Conservation (phyloP, 805 yeast genomes). For the Clavispora fructus region DNA sequence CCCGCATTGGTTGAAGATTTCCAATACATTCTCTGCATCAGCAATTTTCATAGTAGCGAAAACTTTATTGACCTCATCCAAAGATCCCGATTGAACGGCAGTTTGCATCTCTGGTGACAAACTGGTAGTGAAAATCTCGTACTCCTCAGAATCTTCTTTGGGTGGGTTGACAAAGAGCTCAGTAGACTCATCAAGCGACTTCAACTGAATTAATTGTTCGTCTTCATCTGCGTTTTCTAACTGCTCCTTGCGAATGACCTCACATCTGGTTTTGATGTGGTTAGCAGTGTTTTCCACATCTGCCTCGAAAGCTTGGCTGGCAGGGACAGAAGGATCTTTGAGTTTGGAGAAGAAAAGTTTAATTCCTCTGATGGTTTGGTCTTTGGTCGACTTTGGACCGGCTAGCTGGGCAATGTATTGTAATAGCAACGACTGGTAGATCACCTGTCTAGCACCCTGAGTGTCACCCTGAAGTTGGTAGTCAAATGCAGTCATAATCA, state of each 20-base stretch:
- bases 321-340: conserved; percentile 49
- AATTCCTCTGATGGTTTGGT: conserved; percentile 39
- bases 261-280: conserved; percentile 75
- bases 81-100: conserved; percentile 66
- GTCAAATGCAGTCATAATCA: conserved; percentile 90
- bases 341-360: conserved; percentile 66
- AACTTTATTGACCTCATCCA: conserved; percentile 79
- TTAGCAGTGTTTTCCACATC: conserved; percentile 70
- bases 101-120: conserved; percentile 59
- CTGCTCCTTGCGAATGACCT: conserved; percentile 52
- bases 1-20: conserved; percentile 70
- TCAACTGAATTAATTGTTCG: conserved; percentile 80
- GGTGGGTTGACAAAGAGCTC: conserved; percentile 72
- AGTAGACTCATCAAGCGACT: conserved; percentile 79
- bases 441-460: conserved; percentile 52
- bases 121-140: conserved; percentile 48
- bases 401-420: conserved; percentile 59
- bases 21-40: conserved; percentile 77
- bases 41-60: conserved; percentile 67
- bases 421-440: conserved; percentile 73
- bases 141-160: conserved; percentile 46
- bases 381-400: conserved; percentile 27
- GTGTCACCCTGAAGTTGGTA: conserved; percentile 61
- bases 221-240: conserved; percentile 37
- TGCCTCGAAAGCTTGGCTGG: conserved; percentile 60